Evolutionary conservation across 1,139 yeast genomes (phyloP).

Genomic region (Hansenula sp.): DNA sequence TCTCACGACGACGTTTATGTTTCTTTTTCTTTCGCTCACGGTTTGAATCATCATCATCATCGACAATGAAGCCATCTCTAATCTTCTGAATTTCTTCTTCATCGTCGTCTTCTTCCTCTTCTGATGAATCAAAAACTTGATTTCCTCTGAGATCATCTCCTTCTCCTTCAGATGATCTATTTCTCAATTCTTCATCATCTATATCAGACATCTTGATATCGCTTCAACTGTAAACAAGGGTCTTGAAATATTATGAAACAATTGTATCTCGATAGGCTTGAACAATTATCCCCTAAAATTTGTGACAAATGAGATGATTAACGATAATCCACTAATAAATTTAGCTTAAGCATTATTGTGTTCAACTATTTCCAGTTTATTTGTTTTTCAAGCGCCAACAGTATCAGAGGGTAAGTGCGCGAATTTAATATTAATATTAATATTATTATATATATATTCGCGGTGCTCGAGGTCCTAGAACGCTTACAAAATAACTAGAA

Average conservation of each 20-base stretch:
- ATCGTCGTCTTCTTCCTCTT: conserved; percentile 75
- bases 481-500: too few relatives aligned
- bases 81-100: conserved; percentile 74
- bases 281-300: too few relatives aligned
- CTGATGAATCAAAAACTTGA: conserved; percentile 63
- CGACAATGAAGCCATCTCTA: conserved; percentile 92
- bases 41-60: conserved; percentile 66
- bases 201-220: conserved; percentile 7
- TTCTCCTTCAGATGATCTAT: conserved; percentile 14
- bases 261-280: neutral
- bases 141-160: conserved; percentile 42
- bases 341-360: too few relatives aligned
- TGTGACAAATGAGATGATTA: too few relatives aligned
- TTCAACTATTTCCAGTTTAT: too few relatives aligned
- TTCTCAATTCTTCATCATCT: conserved; percentile 8
- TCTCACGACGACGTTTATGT: conserved; percentile 27
- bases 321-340: too few relatives aligned
- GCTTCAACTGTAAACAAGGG: conserved; percentile 3
- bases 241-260: neutral
- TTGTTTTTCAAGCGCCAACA: too few relatives aligned
- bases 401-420: too few relatives aligned
- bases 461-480: too few relatives aligned
- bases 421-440: neutral
- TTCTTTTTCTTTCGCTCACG: conserved; percentile 40
- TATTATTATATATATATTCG: too few relatives aligned